Base-by-base conservation (phyloP, 176 grass and related monocot species). In the Stipa capillata region DNA sequence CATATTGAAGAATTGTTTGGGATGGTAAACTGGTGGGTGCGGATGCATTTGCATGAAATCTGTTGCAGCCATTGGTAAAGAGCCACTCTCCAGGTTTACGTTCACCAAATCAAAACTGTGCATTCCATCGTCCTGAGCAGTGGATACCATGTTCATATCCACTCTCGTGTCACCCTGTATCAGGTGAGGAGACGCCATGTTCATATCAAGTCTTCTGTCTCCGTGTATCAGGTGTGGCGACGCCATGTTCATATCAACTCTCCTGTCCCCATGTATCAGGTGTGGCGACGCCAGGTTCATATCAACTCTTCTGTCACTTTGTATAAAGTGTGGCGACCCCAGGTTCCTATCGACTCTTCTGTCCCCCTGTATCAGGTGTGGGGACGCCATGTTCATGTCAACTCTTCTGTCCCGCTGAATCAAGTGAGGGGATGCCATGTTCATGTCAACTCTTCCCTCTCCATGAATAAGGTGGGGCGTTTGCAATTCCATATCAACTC, bases 1-100 rank as follows among this genome's bases (percentile, higher is more conserved):
- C 82, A 78, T 77, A 75, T 69, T 73, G 23, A 82, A 59, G 64
- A 85, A 74, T 68, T 81, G 86, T 27, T 91, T 88, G 32, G 85
- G 69, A 84, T 87, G 85, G 72, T 81, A 87, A 81, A 81, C 84
- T 60, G 31, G 48, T 36, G 81, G 64, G n/a, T 91, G 89, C 9
- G 40, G 77, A 44, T 87, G 89, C 81, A 91, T 84, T 81, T 87
- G 89, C 89, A 91, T 87, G 78, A 87, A 91, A 81, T 91, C 85
- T 39, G 89, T 87, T 36, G 85, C 80, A 29, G 65, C 48, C 81
- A 87, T 87, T 34, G 89, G 85, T 72, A 91, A 77, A 72, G 80
- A 75, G 18, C 83, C 73, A 50, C 76, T 81, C 77, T 84, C 89
- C 48, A 91, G 44, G 37, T 91, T 91, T 62, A 81, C 77, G 65